Percentiles rank a stretch among this genome's conserved stretches.
Conservation (phyloP, 192 early-diverging fungal species). For the Podochytrium sp. region DNA sequence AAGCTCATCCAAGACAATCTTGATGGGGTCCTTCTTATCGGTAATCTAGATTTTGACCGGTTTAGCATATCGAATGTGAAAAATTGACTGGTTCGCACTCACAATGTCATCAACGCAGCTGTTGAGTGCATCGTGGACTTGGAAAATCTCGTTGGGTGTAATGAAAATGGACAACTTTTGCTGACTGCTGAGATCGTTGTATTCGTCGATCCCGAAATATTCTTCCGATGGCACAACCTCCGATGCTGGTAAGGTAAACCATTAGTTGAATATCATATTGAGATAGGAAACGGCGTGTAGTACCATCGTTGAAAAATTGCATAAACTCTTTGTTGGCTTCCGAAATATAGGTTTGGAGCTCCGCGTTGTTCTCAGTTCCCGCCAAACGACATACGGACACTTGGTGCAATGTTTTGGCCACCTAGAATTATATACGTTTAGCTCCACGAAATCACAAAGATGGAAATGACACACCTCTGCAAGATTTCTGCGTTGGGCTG, state of each 20-base stretch:
- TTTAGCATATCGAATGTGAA: constrained; percentile 13
- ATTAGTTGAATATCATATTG: not conserved
- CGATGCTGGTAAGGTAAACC: constrained; percentile 57
- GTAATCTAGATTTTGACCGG: constrained; percentile 11
- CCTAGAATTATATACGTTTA: constrained; percentile 25
- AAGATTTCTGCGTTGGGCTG: constrained; percentile 93
- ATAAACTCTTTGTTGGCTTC: constrained; percentile 79
- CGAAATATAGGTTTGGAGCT: constrained; percentile 82
- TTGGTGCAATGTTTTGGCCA: constrained; percentile 93
- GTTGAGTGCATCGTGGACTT: constrained; percentile 80
- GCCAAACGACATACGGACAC: constrained; percentile 85
- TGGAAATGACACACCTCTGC: constrained; percentile 61
- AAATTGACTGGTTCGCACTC: not conserved
- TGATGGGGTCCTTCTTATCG: constrained; percentile 51
- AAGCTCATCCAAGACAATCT: constrained; percentile 49
- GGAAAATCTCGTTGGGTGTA: constrained; percentile 87
- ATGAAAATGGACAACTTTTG: constrained; percentile 89
- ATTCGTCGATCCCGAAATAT: constrained; percentile 87
- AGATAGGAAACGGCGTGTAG: not conserved
- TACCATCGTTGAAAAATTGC: constrained; percentile 82
- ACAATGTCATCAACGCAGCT: constrained; percentile 79
- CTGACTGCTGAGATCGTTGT: constrained; percentile 71
- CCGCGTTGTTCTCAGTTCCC: constrained; percentile 61
- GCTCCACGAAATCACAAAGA: constrained; percentile 11
- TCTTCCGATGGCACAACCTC: constrained; percentile 87